Evolutionary conservation across 768 basidiomycete genomes (phyloP), one percentile per base, ranked within the genome.

Genomic region (Tricholomella constricta): DNA sequence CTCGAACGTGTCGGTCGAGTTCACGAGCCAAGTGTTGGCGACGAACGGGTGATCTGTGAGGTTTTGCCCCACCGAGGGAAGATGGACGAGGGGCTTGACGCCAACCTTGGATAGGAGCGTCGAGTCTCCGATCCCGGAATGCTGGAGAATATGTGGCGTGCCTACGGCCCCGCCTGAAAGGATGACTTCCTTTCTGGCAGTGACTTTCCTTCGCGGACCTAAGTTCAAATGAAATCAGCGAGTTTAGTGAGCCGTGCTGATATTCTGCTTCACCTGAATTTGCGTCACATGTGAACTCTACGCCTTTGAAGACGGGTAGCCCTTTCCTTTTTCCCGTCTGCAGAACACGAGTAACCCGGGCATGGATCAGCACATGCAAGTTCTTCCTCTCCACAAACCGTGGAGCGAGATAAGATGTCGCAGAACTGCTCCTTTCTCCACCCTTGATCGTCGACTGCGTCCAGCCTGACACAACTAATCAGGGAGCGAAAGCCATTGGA

Each of bases 181-280:
- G 27, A 72, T 67, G n/a, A 72, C 62, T 54, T 72, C 70, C 19
- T 67, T 69, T 14, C 29, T 58, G 11, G 71, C 72, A 3, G 52
- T 63, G 15, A 71, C 26, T 8, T 23, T 47, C 10, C 23, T 51
- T n/a, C 47, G 54, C 12, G 50, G 53, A 14, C 47, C 58, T 59
- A n/a, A 7, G 26, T 20, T 17, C 3, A 5, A 23, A 22, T 6
- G 34, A n/a, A 19, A 23, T 27, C 23, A 47, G 22, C 6, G 32
- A 31, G 6, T 19, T 4, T 19, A 40, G 12, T 17, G 32, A 29
- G 6, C 22, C 19, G 3, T 8, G 11, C 6, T 26, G 25, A 4
- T 23, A 31, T 34, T 19, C 44, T 19, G 12, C 32, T 44, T 11
- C 25, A 57, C 56, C 52, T n/a, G 14, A 19, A 12, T n/a, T 40